A percentile compares a stretch with the other conserved stretches of the same genome.
phyloP scores from a whole-genome alignment of 2,329 filamentous ascomycete genomes.

The Fusarium beomiforme region DNA sequence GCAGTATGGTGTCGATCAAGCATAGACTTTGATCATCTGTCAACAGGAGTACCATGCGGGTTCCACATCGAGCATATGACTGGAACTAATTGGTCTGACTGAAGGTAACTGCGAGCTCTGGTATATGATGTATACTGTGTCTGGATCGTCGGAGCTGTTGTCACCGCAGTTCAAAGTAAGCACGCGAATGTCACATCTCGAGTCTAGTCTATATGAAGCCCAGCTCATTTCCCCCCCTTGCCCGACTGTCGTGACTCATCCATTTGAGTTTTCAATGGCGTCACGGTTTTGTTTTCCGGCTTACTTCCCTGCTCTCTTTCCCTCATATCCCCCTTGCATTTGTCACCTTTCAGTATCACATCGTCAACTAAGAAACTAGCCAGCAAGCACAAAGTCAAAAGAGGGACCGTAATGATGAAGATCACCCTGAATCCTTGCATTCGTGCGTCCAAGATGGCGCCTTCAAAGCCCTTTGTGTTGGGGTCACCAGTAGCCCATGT shows the following conservation, averaged over 20 bases:
- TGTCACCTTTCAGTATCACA: neutral
- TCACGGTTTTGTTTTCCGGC: too few species aligned
- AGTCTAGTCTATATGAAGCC: too few species aligned
- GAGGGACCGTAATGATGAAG: neutral
- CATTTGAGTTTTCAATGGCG: neutral
- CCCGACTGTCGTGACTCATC: fast-evolving
- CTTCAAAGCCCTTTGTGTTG: neutral
- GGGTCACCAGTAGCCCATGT: neutral
- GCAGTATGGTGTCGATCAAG: too few species aligned
- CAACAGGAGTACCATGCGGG: too few species aligned
- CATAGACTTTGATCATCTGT: too few species aligned
- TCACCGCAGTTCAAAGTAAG: too few species aligned
- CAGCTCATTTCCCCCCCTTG: neutral
- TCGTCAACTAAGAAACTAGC: neutral
- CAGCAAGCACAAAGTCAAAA: neutral
- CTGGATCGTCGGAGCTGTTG: too few species aligned
- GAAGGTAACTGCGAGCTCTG: too few species aligned
- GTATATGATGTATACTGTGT: too few species aligned
- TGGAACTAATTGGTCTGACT: too few species aligned
- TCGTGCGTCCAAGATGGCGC: neutral
- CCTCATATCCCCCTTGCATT: fast-evolving
- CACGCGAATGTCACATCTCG: too few species aligned
- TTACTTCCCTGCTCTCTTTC: neutral
- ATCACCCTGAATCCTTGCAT: neutral
- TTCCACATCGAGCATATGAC: too few species aligned